These are phyloP conservation scores for Suillus variegatus DNA, from an alignment of 768 basidiomycete genomes.

Conservation along the genomic window DNA sequence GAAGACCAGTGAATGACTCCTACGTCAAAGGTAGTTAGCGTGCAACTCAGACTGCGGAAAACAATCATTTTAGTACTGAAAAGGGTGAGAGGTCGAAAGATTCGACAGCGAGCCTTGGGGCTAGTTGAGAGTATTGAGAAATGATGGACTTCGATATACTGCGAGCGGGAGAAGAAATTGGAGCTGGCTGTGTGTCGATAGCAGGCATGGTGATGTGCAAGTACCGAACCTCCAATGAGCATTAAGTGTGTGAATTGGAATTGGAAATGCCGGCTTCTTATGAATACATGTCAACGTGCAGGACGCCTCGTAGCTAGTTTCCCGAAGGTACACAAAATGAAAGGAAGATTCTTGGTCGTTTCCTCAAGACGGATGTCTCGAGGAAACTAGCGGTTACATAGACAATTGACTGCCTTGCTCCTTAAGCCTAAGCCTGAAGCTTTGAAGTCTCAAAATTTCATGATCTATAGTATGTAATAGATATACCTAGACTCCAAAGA, in stretches of 20 bases:
- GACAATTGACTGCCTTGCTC: neutral
- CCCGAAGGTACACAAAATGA: neutral
- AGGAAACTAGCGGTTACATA: neutral
- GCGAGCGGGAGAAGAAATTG: neutral
- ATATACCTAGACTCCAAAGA: neutral
- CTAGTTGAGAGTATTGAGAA: neutral
- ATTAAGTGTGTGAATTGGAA: neutral
- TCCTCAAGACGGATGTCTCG: neutral
- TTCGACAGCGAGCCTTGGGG: slow-evolving; percentile 16
- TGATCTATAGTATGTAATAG: neutral
- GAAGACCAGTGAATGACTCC: slow-evolving; percentile 35
- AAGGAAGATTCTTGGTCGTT: neutral
- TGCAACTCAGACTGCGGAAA: neutral
- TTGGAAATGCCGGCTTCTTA: neutral
- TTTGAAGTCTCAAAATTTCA: neutral
- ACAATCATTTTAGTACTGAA: slow-evolving; percentile 16
- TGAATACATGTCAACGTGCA: neutral
- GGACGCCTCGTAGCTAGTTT: neutral
- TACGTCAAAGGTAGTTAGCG: slow-evolving; percentile 13
- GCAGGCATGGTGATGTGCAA: slow-evolving; percentile 1
- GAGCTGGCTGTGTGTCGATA: neutral
- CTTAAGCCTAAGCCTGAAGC: neutral
- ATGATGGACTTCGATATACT: neutral
- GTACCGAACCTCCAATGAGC: neutral
- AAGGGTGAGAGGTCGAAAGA: slow-evolving; percentile 26